Evolutionary conservation across 345 rosid species (phyloP).

Genomic region (Salix udensis): DNA sequence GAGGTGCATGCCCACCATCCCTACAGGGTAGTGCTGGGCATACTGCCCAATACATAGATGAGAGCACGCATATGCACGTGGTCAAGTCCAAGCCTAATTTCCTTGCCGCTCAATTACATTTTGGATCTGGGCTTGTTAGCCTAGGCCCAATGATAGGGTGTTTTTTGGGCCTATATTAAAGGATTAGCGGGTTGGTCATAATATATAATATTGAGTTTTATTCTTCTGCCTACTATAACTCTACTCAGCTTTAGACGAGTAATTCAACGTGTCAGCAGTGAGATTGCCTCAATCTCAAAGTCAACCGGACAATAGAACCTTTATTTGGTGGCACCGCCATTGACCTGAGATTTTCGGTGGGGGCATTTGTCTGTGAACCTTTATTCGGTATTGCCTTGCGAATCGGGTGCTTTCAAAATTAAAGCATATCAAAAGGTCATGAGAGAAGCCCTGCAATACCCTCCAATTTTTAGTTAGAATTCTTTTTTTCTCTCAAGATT

Average conservation of each 20-base stretch:
- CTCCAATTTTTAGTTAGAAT: background rate
- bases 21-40: no score
- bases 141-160: no score
- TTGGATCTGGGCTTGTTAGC: no score
- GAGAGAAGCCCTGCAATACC: background rate
- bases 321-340: background rate
- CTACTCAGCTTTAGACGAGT: background rate
- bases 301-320: slow-evolving; percentile 1
- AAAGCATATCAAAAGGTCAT: background rate
- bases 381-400: background rate
- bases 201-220: background rate
- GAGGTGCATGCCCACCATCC: no score
- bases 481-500: background rate
- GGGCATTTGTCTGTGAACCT: background rate
- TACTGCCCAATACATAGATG: no score
- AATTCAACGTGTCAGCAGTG: background rate
- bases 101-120: no score
- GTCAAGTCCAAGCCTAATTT: no score
- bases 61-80: no score
- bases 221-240: background rate
- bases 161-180: no score
- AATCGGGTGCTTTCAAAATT: slow-evolving; percentile 1
- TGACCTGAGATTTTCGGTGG: background rate
- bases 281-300: background rate
- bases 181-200: background rate